phyloP scores from a whole-genome alignment of 768 basidiomycete species.

The Russula compacta region DNA sequence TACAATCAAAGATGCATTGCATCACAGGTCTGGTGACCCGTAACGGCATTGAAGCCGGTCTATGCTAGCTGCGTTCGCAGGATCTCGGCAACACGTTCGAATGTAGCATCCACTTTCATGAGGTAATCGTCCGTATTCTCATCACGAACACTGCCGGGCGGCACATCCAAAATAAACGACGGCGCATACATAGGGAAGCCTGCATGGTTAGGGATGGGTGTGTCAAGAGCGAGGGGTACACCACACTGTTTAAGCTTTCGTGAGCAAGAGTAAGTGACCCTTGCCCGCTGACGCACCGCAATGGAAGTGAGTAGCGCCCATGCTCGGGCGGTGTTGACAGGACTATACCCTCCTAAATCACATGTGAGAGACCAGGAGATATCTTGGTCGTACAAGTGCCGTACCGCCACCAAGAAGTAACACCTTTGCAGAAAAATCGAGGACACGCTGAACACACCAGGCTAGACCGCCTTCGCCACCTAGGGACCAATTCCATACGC shows the following conservation, averaged over 20 bases:
- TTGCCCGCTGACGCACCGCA: constrained; percentile 40
- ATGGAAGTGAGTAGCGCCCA: constrained; percentile 80
- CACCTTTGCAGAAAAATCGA: constrained; percentile 49
- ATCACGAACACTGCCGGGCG: constrained; percentile 64
- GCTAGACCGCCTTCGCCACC: constrained; percentile 49
- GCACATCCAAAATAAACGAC: constrained; percentile 73
- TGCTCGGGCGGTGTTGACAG: constrained; percentile 74
- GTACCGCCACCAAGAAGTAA: constrained; percentile 71
- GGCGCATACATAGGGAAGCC: constrained; percentile 69
- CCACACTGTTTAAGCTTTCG: constrained; percentile 36
- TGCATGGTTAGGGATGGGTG: constrained; percentile 66
- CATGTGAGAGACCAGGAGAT: not conserved
- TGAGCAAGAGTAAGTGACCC: not conserved
- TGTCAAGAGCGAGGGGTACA: constrained; percentile 47
- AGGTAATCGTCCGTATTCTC: constrained; percentile 58
- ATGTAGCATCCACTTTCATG: constrained; percentile 30
- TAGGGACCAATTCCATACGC: constrained; percentile 63
- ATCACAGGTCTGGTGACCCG: not conserved
- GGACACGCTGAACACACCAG: constrained; percentile 50
- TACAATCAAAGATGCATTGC: not conserved
- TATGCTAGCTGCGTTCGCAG: constrained; percentile 12
- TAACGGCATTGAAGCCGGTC: too few relatives aligned
- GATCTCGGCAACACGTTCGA: constrained; percentile 17
- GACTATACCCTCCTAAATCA: constrained; percentile 69
- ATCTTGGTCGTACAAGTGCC: constrained; percentile 14